Conservation (phyloP, 2,329 filamentous ascomycete genomes). For the Endocalyx cinctus region DNA sequence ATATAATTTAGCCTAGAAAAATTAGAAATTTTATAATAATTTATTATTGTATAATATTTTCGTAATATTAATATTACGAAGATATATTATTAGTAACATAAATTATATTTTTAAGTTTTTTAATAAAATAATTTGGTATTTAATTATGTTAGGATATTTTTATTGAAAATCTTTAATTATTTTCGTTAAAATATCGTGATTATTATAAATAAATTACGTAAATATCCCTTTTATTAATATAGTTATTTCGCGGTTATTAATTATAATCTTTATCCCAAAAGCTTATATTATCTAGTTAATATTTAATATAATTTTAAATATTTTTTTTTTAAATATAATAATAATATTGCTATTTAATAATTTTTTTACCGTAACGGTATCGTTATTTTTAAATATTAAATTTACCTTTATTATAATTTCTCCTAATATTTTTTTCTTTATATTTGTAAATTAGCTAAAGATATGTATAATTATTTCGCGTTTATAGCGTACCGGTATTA, state of each 20-base stretch:
- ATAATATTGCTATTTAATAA: not conserved
- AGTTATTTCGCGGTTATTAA: constrained; percentile 1
- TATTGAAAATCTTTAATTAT: constrained; percentile 1
- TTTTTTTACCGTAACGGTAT: not conserved
- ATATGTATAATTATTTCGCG: not conserved
- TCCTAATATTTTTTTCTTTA: not conserved
- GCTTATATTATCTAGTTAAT: constrained; percentile 1
- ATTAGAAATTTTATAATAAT: not conserved
- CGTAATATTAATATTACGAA: too few species aligned
- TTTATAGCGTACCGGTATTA: not conserved
- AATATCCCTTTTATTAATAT: constrained; percentile 2
- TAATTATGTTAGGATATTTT: constrained; percentile 3
- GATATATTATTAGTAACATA: not conserved
- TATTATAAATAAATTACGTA: constrained; percentile 1
- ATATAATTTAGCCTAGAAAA: constrained; percentile 2
- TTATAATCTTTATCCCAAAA: constrained; percentile 2
- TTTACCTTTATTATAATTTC: constrained; percentile 2
- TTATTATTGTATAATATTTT: not conserved
- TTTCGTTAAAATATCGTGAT: constrained; percentile 1
- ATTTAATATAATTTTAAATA: not conserved
- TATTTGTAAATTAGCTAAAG: not conserved
- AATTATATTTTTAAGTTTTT: constrained; percentile 2
- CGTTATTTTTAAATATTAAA: constrained; percentile 5
- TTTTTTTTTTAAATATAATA: not conserved
- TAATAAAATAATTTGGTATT: constrained; percentile 3